A percentile compares a stretch with the other conserved stretches of the same genome.
These are phyloP conservation scores for Lepidium didymum DNA, from an alignment of 345 rosid genomes.

Conservation along the genomic window DNA sequence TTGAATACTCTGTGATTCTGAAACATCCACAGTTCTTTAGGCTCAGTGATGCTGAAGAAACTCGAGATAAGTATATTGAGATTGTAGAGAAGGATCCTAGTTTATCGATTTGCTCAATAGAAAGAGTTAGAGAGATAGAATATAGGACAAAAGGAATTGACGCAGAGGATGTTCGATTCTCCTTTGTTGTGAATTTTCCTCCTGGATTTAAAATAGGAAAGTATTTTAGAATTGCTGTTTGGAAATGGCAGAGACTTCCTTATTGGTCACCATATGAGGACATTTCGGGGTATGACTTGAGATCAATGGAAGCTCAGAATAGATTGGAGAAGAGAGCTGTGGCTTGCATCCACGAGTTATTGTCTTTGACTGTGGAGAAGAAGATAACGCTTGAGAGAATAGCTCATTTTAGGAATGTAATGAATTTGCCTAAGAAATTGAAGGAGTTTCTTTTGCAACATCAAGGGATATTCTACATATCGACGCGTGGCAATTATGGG, in stretches of 20 bases:
- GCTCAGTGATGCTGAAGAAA: slow-evolving; percentile 60
- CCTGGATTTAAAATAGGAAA: slow-evolving; percentile 94
- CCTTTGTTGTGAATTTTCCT: slow-evolving; percentile 75
- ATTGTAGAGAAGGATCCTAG: slow-evolving; percentile 51
- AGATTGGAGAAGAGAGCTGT: slow-evolving; percentile 94
- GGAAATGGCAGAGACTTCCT: slow-evolving; percentile 96
- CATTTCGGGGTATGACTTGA: slow-evolving; percentile 69
- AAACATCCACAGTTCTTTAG: slow-evolving; percentile 61
- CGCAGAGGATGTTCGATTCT: slow-evolving; percentile 82
- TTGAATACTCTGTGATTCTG: slow-evolving; percentile 70
- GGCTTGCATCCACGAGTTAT: slow-evolving; percentile 78
- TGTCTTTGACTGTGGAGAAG: slow-evolving; percentile 80
- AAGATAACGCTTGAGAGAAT: slow-evolving; percentile 87
- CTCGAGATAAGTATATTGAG: slow-evolving; percentile 78
- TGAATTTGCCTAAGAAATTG: slow-evolving; percentile 77
- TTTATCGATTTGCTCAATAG: slow-evolving; percentile 60
- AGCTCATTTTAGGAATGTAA: slow-evolving; percentile 75
- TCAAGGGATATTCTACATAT: slow-evolving; percentile 89
- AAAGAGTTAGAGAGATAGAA: slow-evolving; percentile 77
- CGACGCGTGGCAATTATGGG: slow-evolving; percentile 91
- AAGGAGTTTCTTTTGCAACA: slow-evolving; percentile 85
- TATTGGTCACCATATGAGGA: slow-evolving; percentile 97
- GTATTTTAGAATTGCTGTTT: slow-evolving; percentile 79
- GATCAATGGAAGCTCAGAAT: slow-evolving; percentile 89
- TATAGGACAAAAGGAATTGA: slow-evolving; percentile 73